A percentile compares a stretch with the other conserved stretches of the same genome.
Conservation (phyloP, 2,329 filamentous ascomycete genomes). For the Tolypocladium endophyticum region DNA sequence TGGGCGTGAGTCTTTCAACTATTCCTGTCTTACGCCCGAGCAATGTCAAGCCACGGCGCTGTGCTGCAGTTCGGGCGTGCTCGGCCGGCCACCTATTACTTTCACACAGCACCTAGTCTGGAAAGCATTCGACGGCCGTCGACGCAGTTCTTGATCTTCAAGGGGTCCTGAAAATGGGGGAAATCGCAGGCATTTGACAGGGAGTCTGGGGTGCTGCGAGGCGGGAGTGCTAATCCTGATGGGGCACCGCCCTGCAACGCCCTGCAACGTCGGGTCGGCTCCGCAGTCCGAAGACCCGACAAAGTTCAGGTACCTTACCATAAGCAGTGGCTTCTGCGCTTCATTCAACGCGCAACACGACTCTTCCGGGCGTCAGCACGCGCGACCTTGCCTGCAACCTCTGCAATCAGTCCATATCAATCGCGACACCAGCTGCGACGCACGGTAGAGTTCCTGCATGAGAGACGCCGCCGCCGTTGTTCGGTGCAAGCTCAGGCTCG, state of each 20-base stretch:
- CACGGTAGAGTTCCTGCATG: not conserved
- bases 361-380: not conserved
- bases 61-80: too few relatives aligned
- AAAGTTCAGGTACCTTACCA: not conserved
- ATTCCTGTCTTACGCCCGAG: too few relatives aligned
- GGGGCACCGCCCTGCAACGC: not conserved
- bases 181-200: too few relatives aligned
- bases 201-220: not conserved
- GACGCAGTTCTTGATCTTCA: too few relatives aligned
- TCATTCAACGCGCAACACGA: not conserved
- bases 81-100: too few relatives aligned
- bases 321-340: not conserved
- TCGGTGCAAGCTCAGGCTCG: not conserved
- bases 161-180: too few relatives aligned
- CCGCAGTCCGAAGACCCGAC: not conserved
- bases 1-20: too few relatives aligned
- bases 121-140: too few relatives aligned
- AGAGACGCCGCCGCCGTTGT: not conserved
- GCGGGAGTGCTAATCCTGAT: not conserved
- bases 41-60: too few relatives aligned
- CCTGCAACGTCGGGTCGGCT: not conserved
- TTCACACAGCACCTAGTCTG: too few relatives aligned
- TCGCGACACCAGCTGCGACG: not conserved
- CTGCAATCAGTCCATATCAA: not conserved
- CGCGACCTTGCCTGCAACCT: not conserved